Evolutionary conservation across 176 grass and related monocot genomes (phyloP), one percentile per base, ranked within the genome.

Genomic region (Luzula sylvatica): DNA sequence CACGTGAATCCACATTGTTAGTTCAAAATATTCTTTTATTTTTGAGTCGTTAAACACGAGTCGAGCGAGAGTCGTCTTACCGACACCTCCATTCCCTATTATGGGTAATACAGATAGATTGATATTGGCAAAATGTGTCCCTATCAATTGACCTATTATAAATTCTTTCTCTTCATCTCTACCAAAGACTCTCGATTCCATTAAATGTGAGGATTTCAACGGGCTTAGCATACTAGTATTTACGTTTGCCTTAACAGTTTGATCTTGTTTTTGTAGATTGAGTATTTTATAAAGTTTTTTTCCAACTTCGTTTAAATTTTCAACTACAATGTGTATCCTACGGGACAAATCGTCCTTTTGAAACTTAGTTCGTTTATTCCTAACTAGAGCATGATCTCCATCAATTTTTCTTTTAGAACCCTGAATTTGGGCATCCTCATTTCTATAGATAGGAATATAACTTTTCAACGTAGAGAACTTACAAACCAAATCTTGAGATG

Each of bases 21-120:
- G 3, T 6, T 69, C 32, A 16, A 76, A 76, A 52, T 61, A 29
- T 28, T 18, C 15, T 12, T 0, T 15, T 58, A 69, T 19, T 62
- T 66, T 69, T 46, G 50, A 0, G 35, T 47, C 64, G 18, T 2
- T 1, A 5, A 44, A 75, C 30, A 69, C 64, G 42, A 11, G 30
- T 46, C 32, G 38, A 46, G 46, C 53, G 43, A 75, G 72, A 0
- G 72, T 68, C 0, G 72, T 75, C 30, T 75, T 68, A 27, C 72
- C 72, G 42, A 75, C 17, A 19, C 72, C 72, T 19, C 72, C 72
- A 75, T 1, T 53, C n/a, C 72, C 72, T 45, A 76, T 23, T 5
- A 76, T 0, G 2, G 72, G 21, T 14, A 69, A 0, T 44, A 76
- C 65, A 61, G 48, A 2, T 0, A 76, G 27, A 26, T 39, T 58